These are phyloP conservation scores for Penicillium sp. DNA, from an alignment of 2,329 filamentous ascomycete species.

Conservation along the genomic window DNA sequence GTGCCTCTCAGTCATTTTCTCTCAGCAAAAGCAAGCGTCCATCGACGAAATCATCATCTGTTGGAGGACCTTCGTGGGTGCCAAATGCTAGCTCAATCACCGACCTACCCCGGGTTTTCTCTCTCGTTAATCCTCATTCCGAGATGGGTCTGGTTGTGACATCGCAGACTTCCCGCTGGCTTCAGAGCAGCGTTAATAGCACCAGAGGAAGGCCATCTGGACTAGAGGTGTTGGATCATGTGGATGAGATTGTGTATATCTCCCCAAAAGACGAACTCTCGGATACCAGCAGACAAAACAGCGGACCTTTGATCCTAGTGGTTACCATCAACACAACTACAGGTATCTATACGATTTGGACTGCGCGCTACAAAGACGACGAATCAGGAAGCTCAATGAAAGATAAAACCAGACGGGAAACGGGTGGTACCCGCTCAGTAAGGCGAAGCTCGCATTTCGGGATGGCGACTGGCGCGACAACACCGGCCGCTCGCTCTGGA, in stretches of 20 bases:
- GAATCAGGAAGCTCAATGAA: slow-evolving; percentile 43
- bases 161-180: slow-evolving; percentile 30
- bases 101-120: slow-evolving; percentile 60
- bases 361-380: slow-evolving; percentile 64
- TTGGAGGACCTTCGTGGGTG: slow-evolving; percentile 49
- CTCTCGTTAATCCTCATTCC: slow-evolving; percentile 72
- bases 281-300: slow-evolving; percentile 29
- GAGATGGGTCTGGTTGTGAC: slow-evolving; percentile 76
- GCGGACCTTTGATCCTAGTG: slow-evolving; percentile 59
- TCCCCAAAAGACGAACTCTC: slow-evolving; percentile 53
- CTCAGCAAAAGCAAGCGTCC: slow-evolving; percentile 34
- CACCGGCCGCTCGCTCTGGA: slow-evolving; percentile 58
- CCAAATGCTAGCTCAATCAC: slow-evolving; percentile 48
- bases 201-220: slow-evolving; percentile 21
- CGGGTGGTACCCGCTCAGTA: slow-evolving; percentile 57
- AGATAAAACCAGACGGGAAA: slow-evolving; percentile 43
- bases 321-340: slow-evolving; percentile 72
- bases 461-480: slow-evolving; percentile 60
- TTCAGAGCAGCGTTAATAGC: slow-evolving; percentile 22
- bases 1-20: slow-evolving; percentile 29
- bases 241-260: slow-evolving; percentile 77
- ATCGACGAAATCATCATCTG: slow-evolving; percentile 44
- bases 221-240: slow-evolving; percentile 58
- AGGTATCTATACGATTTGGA: slow-evolving; percentile 76
- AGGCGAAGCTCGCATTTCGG: slow-evolving; percentile 59